These are phyloP conservation scores for Anisodus tanguticus DNA, from an alignment of 257 asterid genomes.

Conservation along the genomic window DNA sequence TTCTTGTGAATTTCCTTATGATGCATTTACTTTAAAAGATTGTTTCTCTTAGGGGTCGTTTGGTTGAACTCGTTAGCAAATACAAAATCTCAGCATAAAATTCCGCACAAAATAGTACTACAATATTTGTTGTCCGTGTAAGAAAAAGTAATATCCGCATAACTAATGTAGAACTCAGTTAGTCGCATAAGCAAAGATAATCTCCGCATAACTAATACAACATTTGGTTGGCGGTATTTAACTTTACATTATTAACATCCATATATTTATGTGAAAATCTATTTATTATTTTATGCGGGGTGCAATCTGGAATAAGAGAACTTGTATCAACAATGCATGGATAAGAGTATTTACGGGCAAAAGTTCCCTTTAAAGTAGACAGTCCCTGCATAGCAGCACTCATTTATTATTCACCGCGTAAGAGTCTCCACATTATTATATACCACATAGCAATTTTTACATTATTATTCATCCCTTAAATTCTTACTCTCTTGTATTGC, in stretches of 20 bases:
- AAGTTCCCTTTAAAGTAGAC: not conserved
- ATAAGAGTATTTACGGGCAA: not conserved
- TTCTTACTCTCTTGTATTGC: not conserved
- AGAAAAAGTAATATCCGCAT: not conserved
- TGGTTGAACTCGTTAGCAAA: not conserved
- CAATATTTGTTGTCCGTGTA: not conserved
- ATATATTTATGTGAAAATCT: not conserved
- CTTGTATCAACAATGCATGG: not conserved
- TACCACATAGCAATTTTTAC: not conserved
- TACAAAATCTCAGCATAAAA: not conserved
- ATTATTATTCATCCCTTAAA: not conserved
- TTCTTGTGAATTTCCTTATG: not conserved
- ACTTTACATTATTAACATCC: slow-evolving; percentile 1
- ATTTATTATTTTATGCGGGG: not conserved
- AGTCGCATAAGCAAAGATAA: not conserved
- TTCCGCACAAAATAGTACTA: not conserved
- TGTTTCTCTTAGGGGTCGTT: not conserved
- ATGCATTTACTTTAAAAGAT: slow-evolving; percentile 20
- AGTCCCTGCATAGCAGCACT: slow-evolving; percentile 1
- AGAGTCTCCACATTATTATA: not conserved
- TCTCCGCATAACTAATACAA: not conserved
- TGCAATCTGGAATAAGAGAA: not conserved
- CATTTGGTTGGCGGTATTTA: slow-evolving; percentile 1
- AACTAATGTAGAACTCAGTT: not conserved
- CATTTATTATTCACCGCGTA: not conserved